phyloP scores from a whole-genome alignment of 495 filamentous ascomycete species.

The Usnea hakonensis region DNA sequence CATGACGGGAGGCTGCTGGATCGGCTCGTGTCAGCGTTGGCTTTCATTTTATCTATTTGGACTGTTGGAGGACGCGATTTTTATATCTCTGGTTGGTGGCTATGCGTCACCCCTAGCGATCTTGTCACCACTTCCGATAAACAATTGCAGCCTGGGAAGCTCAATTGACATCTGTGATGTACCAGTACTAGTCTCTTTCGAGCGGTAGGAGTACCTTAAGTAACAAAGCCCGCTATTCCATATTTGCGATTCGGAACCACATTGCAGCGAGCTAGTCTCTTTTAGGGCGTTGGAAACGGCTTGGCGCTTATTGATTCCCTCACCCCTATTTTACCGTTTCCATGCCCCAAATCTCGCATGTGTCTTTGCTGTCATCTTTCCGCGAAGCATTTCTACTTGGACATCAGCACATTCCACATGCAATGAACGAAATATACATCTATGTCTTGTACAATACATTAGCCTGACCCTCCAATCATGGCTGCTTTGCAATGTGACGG shows the following conservation, averaged over 20 bases:
- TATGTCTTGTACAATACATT: neutral
- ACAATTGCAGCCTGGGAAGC: neutral
- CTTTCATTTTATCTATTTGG: neutral
- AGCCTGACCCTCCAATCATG: neutral
- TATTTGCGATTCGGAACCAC: neutral
- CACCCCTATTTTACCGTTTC: neutral
- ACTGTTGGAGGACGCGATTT: neutral
- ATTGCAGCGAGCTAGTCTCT: neutral
- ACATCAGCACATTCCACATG: neutral
- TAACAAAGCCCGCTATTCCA: neutral
- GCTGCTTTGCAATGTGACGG: neutral
- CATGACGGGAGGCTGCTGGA: neutral
- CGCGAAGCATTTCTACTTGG: neutral
- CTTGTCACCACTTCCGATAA: no score
- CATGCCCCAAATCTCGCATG: neutral
- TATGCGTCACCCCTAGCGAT: neutral
- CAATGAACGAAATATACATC: neutral
- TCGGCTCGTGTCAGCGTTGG: neutral
- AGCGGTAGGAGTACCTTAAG: no score
- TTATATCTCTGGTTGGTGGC: neutral
- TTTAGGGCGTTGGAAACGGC: neutral
- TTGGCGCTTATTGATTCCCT: neutral
- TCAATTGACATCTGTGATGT: neutral
- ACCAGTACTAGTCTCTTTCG: neutral
- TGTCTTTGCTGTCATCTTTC: neutral